Conservation (phyloP, 176 grass and related monocot genomes). For the Elymus sibiricus region DNA sequence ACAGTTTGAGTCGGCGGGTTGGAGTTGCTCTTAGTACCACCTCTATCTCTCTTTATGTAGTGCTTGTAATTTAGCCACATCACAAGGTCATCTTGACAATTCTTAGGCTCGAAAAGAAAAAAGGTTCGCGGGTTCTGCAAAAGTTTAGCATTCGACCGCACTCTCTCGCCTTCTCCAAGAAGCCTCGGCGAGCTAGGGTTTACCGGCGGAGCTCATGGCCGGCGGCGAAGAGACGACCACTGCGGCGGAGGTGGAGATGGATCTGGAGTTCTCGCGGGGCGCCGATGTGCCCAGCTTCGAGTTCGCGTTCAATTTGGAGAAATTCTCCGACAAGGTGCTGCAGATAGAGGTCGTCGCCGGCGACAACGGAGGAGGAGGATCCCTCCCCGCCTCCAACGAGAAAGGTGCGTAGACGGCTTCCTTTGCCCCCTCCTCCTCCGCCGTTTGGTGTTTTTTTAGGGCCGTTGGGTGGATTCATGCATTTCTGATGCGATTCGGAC, state of each 20-base stretch:
- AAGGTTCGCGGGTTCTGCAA: too few species aligned
- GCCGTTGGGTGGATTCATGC: too few species aligned
- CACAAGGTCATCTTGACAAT: not conserved
- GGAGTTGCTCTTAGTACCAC: too few species aligned
- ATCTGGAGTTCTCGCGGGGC: constrained; percentile 58
- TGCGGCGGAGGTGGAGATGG: constrained; percentile 29
- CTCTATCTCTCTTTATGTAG: too few species aligned
- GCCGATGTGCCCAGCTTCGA: constrained; percentile 55
- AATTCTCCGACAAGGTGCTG: constrained; percentile 73
- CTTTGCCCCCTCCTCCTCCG: too few species aligned
- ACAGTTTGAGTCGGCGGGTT: too few species aligned
- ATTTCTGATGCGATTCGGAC: not conserved
- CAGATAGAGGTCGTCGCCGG: constrained; percentile 62
- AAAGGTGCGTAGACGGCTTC: constrained; percentile 27
- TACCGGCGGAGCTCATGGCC: not conserved
- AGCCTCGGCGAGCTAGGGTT: constrained; percentile 21
- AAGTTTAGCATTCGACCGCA: too few species aligned
- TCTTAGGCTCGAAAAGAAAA: not conserved
- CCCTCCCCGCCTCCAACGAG: constrained; percentile 56
- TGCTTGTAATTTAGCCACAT: not conserved
- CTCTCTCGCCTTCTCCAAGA: not conserved
- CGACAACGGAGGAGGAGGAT: not conserved
- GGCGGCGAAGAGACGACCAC: not conserved
- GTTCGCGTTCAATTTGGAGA: constrained; percentile 82
- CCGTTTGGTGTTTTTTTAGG: too few species aligned